These are phyloP conservation scores for Claviceps pazoutovae DNA, from an alignment of 2,329 filamentous ascomycete species.

Conservation along the genomic window DNA sequence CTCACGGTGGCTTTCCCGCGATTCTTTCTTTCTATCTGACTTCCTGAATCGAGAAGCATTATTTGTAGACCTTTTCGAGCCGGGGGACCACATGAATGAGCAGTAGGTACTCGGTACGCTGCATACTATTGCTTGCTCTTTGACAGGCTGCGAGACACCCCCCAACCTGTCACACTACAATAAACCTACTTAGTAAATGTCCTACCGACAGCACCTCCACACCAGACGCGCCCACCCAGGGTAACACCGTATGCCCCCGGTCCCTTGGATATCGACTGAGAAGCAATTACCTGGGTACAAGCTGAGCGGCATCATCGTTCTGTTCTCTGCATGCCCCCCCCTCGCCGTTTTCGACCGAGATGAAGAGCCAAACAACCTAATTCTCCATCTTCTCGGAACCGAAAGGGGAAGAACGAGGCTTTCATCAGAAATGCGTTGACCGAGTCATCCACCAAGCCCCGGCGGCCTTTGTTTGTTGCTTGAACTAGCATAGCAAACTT, in stretches of 20 bases:
- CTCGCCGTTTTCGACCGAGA: background rate
- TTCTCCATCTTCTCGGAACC: no score
- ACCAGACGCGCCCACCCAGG: background rate
- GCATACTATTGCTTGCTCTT: background rate
- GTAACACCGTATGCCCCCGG: no score
- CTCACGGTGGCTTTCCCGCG: constrained; percentile 9
- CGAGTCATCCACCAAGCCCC: background rate
- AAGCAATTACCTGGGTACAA: background rate
- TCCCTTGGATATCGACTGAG: background rate
- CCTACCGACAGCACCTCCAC: background rate
- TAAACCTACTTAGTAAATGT: background rate
- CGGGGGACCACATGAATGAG: background rate
- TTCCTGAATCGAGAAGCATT: constrained; percentile 12
- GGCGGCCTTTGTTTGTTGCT: background rate
- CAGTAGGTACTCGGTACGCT: background rate
- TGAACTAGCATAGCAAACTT: background rate
- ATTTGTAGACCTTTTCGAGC: constrained; percentile 5
- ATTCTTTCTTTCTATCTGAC: constrained; percentile 19
- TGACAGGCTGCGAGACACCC: background rate
- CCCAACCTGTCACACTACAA: background rate
- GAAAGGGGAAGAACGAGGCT: background rate
- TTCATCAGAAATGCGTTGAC: background rate
- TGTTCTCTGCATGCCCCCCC: background rate
- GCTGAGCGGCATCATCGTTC: background rate
- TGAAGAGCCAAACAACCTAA: background rate